phyloP scores from a whole-genome alignment of 495 filamentous ascomycete genomes.

The Penicillium argentinense region DNA sequence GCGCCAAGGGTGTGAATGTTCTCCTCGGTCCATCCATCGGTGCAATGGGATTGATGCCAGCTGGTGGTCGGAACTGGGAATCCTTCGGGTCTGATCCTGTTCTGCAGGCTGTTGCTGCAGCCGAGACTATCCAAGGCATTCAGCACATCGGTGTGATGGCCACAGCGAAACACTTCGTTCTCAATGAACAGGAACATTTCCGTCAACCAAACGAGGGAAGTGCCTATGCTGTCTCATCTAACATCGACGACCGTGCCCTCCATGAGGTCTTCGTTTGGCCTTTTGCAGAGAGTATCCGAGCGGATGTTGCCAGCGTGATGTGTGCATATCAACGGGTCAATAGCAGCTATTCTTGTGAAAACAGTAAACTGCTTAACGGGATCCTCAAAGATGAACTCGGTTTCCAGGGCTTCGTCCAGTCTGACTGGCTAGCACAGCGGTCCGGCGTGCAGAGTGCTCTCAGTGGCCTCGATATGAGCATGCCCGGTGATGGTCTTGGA shows the following conservation, averaged over 20 bases:
- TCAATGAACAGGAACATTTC: conserved; percentile 89
- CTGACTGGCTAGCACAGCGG: conserved; percentile 89
- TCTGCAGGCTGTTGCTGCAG: conserved; percentile 64
- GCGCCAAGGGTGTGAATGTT: conserved; percentile 71
- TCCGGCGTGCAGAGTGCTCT: conserved; percentile 77
- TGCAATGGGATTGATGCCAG: conserved; percentile 76
- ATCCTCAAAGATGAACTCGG: conserved; percentile 93
- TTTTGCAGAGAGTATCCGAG: conserved; percentile 80
- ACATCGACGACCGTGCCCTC: conserved; percentile 77
- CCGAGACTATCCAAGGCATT: conserved; percentile 73
- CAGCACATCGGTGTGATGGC: conserved; percentile 80
- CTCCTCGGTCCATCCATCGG: conserved; percentile 77
- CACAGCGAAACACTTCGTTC: conserved; percentile 77
- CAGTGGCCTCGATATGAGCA: conserved; percentile 88
- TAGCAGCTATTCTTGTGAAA: conserved; percentile 86
- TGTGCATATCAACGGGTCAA: conserved; percentile 90
- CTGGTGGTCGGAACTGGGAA: conserved; percentile 91
- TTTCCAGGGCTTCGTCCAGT: conserved; percentile 92
- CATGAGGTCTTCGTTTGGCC: conserved; percentile 91
- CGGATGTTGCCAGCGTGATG: conserved; percentile 88
- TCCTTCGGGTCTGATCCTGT: conserved; percentile 79
- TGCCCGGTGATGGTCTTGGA: conserved; percentile 84
- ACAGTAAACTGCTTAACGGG: conserved; percentile 88
- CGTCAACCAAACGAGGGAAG: conserved; percentile 70
- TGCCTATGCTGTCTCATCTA: conserved; percentile 72